Base-by-base conservation (phyloP, 306 rosid species). In the Prinsepia uniflora region DNA sequence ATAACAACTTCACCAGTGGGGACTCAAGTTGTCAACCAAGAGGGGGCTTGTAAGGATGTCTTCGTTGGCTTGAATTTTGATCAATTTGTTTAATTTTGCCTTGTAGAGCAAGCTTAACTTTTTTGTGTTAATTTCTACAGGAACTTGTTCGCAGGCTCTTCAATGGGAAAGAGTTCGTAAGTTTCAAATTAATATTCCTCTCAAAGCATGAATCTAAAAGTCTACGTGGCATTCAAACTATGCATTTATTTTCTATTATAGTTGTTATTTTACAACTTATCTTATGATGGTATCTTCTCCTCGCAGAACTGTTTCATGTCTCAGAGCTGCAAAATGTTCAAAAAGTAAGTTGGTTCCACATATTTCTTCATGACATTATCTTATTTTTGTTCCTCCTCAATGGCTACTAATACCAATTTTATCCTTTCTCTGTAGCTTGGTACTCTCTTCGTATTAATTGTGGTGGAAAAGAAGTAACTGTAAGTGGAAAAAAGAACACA, bases 391-490 rank as follows among this genome's bases (percentile, higher is more conserved):
- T 56, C 34, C 18, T 49, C n/a, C 63, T 66, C 58, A 40, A 15
- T 13, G 18, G 36, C 53, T 10, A 67, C 67, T 77, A 50, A 50
- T 13, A 49, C 52, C 52, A 47, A 0, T 47, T 47, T 10, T 15
- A 3, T 50, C 30, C 30, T 82, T 57, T 71, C 65, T 1, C 58
- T 44, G 17, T 78, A 82, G 91, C 42, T 34, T 68, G 30, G 54
- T 84, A 83, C 73, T 84, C 84, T 72, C 66, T 89, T 63, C 84
- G 67, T 68, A 86, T 89, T 72, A 89, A 86, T 42, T 84, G 91
- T 74, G 92, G 96, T 9, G 96, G 96, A 24, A 70, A 13, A 12
- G 24, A 10, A n/a, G 61, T 45, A 61, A 79, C 70, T 6, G 24
- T 55, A 1, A 71, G 57, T 58, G 74, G 55, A 46, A 6, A 41